Conservation (phyloP, 2,329 filamentous ascomycete genomes). For the Talaromyces islandicus region DNA sequence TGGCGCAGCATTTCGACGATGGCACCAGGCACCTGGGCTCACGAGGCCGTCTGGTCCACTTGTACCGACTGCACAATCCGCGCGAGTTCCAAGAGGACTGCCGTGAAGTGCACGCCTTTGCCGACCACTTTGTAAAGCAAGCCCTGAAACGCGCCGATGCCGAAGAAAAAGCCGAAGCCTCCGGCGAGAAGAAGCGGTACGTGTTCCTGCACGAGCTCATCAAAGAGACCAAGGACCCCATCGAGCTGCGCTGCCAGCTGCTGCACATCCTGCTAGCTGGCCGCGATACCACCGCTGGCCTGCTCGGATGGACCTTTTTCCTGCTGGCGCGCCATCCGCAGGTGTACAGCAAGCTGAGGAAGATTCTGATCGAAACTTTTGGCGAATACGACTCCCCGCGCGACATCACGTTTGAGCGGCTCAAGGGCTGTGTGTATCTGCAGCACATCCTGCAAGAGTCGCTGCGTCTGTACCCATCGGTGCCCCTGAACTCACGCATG, state of each 20-base stretch:
- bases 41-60: background rate
- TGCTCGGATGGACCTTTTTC: slow-evolving; percentile 41
- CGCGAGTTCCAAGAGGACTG: background rate
- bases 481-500: slow-evolving; percentile 41
- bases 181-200: slow-evolving; percentile 26
- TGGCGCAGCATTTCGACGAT: slow-evolving; percentile 1
- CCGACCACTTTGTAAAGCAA: slow-evolving; percentile 14
- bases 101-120: slow-evolving; percentile 5
- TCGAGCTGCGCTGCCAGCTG: slow-evolving; percentile 44
- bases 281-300: slow-evolving; percentile 48
- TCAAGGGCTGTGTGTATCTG: slow-evolving; percentile 10
- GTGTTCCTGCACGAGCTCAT: slow-evolving; percentile 47
- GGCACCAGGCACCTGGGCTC: background rate
- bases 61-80: slow-evolving; percentile 6
- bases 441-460: slow-evolving; percentile 12
- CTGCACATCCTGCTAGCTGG: slow-evolving; percentile 49
- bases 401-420: slow-evolving; percentile 26
- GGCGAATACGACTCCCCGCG: background rate
- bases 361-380: slow-evolving; percentile 18
- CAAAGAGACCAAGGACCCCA: slow-evolving; percentile 39
- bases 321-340: slow-evolving; percentile 21
- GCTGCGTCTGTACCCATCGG: slow-evolving; percentile 50
- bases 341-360: slow-evolving; percentile 17
- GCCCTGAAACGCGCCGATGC: slow-evolving; percentile 36
- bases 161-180: background rate